These are phyloP conservation scores for Zostera marina DNA, from an alignment of 116 monocot species.

Conservation along the genomic window DNA sequence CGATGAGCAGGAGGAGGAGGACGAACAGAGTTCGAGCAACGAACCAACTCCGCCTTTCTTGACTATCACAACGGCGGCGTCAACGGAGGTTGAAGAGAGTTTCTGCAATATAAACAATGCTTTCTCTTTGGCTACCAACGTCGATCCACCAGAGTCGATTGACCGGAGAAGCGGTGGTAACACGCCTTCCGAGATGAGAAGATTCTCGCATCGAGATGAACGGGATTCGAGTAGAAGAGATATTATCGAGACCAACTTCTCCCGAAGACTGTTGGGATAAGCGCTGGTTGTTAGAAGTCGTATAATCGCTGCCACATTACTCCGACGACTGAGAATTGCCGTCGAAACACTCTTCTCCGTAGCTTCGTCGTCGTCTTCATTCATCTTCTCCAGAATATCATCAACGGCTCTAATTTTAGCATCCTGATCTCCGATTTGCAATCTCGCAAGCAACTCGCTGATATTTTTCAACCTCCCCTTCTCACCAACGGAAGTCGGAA, in stretches of 20 bases:
- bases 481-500: neutral
- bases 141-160: slow-evolving; percentile 37
- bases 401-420: slow-evolving; percentile 55
- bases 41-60: slow-evolving; percentile 37
- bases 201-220: slow-evolving; percentile 15
- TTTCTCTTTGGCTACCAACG: slow-evolving; percentile 24
- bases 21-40: slow-evolving; percentile 42
- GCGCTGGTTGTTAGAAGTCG: slow-evolving; percentile 38
- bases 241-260: slow-evolving; percentile 36
- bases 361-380: neutral
- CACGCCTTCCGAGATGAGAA: slow-evolving; percentile 43
- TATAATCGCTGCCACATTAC: slow-evolving; percentile 39
- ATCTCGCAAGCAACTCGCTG: slow-evolving; percentile 38
- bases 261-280: slow-evolving; percentile 25
- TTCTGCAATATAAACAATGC: slow-evolving; percentile 40
- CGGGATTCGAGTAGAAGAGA: slow-evolving; percentile 40
- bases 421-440: slow-evolving; percentile 60
- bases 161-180: slow-evolving; percentile 42
- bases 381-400: slow-evolving; percentile 26
- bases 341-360: slow-evolving; percentile 37
- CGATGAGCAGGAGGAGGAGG: slow-evolving; percentile 23
- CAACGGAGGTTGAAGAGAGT: slow-evolving; percentile 28
- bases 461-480: slow-evolving; percentile 4
- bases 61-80: slow-evolving; percentile 37
- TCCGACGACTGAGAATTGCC: slow-evolving; percentile 20